Percentiles rank a stretch among this genome's conserved stretches.
These are phyloP conservation scores for Hirsutella minnesotensis DNA, from an alignment of 2,329 filamentous ascomycete genomes.

Conservation along the genomic window DNA sequence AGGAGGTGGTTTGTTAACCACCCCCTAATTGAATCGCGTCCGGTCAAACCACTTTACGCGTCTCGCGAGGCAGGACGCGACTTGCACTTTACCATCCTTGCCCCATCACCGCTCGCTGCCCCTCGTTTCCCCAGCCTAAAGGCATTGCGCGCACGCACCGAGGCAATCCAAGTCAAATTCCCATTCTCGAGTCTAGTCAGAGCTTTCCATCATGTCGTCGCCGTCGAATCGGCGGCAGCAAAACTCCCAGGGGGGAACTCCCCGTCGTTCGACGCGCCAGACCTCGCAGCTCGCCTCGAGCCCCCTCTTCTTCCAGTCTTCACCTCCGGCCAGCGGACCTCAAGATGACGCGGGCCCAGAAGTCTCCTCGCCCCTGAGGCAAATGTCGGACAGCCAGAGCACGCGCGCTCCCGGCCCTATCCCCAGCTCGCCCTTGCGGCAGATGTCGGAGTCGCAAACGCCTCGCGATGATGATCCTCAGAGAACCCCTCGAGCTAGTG, in stretches of 20 bases:
- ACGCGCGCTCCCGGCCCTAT: conserved; percentile 23
- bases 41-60: conserved; percentile 29
- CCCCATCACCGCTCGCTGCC: conserved; percentile 4
- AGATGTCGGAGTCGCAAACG: conserved; percentile 46
- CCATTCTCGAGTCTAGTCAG: background rate
- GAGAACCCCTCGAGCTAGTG: conserved; percentile 59
- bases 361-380: conserved; percentile 42
- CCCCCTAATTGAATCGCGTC: background rate
- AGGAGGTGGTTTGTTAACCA: too few relatives aligned
- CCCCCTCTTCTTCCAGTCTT: conserved; percentile 63
- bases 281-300: conserved; percentile 55
- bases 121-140: background rate
- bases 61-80: conserved; percentile 12
- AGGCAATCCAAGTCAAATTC: background rate
- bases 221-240: conserved; percentile 34
- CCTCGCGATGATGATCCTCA: conserved; percentile 38
- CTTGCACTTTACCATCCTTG: conserved; percentile 7
- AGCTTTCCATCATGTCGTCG: conserved; percentile 25
- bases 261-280: conserved; percentile 29
- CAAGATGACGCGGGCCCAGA: conserved; percentile 20
- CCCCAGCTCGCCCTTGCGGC: conserved; percentile 48
- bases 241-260: conserved; percentile 38
- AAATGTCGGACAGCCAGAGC: conserved; percentile 46
- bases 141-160: background rate
- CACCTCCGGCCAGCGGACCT: conserved; percentile 18